Evolutionary conservation across 148 eudicot species (phyloP).

Genomic region (Bassia scoparia): DNA sequence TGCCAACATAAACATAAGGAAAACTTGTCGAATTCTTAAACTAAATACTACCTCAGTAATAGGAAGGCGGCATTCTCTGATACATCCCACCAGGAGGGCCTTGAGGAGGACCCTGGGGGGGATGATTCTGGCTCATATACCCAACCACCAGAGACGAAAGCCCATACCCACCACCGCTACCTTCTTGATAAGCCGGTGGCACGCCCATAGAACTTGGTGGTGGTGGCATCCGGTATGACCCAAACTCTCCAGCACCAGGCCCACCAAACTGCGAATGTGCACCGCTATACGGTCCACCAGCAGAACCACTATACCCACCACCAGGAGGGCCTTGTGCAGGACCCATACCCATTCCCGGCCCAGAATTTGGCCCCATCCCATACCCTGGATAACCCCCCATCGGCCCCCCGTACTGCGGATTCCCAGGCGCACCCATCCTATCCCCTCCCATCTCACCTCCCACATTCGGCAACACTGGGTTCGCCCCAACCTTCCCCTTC

Average conservation of each 20-base stretch:
- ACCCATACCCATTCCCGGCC: conserved; percentile 37
- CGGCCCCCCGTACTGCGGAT: conserved; percentile 38
- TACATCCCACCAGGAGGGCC: conserved; percentile 71
- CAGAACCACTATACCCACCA: too few relatives aligned
- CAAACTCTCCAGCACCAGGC: conserved; percentile 46
- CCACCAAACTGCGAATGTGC: conserved; percentile 38
- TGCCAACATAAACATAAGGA: neutral
- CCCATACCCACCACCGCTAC: conserved; percentile 61
- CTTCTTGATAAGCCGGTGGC: conserved; percentile 46
- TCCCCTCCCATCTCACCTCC: conserved; percentile 31
- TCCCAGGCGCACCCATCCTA: conserved; percentile 38
- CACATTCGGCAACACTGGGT: conserved; percentile 15
- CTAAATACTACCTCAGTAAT: conserved; percentile 59
- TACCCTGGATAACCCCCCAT: conserved; percentile 34
- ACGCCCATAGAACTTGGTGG: conserved; percentile 38
- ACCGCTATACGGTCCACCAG: conserved; percentile 35
- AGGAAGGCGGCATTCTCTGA: conserved; percentile 70
- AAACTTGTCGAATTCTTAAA: neutral
- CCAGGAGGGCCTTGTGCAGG: conserved; percentile 42
- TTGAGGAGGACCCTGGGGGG: conserved; percentile 54
- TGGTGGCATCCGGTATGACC: conserved; percentile 57
- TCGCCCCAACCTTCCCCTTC: conserved; percentile 46
- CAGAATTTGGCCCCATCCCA: conserved; percentile 29
- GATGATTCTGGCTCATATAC: conserved; percentile 48
- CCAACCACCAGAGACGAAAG: conserved; percentile 30